These are phyloP conservation scores for Phellopilus nigrolimitatus DNA, from an alignment of 1,284 basidiomycete genomes.

Conservation along the genomic window DNA sequence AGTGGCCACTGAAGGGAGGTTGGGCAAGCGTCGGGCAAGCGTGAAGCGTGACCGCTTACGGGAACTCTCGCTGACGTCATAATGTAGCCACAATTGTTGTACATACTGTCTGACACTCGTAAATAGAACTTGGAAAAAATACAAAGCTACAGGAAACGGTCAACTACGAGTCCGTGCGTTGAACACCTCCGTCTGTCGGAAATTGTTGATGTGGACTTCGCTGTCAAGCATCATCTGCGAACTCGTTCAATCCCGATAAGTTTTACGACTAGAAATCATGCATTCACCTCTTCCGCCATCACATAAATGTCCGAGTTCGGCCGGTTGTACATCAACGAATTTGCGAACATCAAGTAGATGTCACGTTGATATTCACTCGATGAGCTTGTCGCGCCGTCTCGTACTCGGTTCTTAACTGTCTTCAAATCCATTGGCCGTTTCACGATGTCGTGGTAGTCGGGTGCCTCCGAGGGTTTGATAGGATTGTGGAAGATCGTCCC, in stretches of 20 bases:
- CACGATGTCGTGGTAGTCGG: slow-evolving; percentile 87
- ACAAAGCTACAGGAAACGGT: slow-evolving; percentile 25
- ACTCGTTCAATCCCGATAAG: not conserved
- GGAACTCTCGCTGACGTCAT: not conserved
- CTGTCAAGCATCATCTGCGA: slow-evolving; percentile 81
- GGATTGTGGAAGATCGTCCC: slow-evolving; percentile 90
- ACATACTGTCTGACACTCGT: not conserved
- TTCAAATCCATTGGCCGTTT: slow-evolving; percentile 91
- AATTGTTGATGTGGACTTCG: slow-evolving; percentile 71
- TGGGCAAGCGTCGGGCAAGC: no score
- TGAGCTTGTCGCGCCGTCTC: slow-evolving; percentile 75
- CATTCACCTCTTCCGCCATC: slow-evolving; percentile 83
- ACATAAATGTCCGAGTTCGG: slow-evolving; percentile 77
- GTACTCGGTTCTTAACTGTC: slow-evolving; percentile 78
- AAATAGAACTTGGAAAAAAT: not conserved
- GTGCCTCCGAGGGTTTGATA: slow-evolving; percentile 82
- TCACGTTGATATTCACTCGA: slow-evolving; percentile 87
- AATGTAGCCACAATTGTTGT: not conserved
- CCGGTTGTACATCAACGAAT: slow-evolving; percentile 93
- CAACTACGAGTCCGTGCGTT: slow-evolving; percentile 40
- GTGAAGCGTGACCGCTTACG: not conserved
- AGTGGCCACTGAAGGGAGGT: not conserved
- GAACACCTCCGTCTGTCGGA: slow-evolving; percentile 72
- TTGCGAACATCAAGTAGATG: slow-evolving; percentile 89
- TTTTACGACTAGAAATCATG: slow-evolving; percentile 4